Percentiles rank a stretch among this genome's conserved stretches.
Conservation (phyloP, 2,329 filamentous ascomycete species). For the Penicillium aurantiogriseum region DNA sequence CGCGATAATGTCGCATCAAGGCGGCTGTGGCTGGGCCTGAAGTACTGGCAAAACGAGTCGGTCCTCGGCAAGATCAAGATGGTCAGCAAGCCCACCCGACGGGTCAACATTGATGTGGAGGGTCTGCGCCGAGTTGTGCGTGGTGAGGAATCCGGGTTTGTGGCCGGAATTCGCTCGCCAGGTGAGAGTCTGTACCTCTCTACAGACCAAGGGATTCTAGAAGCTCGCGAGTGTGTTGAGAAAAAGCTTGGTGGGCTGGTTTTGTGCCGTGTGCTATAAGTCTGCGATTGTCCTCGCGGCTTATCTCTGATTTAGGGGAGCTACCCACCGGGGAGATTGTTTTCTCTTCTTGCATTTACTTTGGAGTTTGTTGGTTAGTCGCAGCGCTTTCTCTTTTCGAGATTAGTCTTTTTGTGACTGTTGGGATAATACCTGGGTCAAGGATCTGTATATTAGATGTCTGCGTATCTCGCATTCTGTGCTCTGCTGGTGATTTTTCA, state of each 20-base stretch:
- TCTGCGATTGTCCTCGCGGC: neutral
- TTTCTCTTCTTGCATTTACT: slow-evolving; percentile 34
- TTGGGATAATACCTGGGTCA: slow-evolving; percentile 33
- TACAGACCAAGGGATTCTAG: slow-evolving; percentile 75
- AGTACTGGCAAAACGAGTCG: slow-evolving; percentile 82
- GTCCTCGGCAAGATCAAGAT: slow-evolving; percentile 67
- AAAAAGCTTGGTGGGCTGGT: slow-evolving; percentile 77
- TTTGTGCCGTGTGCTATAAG: slow-evolving; percentile 65
- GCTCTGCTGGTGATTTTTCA: slow-evolving; percentile 18
- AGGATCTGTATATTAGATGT: slow-evolving; percentile 40
- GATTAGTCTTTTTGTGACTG: slow-evolving; percentile 32
- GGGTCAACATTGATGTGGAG: slow-evolving; percentile 63
- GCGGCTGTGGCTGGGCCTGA: slow-evolving; percentile 83
- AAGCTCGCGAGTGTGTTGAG: slow-evolving; percentile 77
- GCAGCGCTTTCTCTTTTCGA: slow-evolving; percentile 33
- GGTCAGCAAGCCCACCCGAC: slow-evolving; percentile 71
- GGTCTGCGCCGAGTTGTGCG: slow-evolving; percentile 65
- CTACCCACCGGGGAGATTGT: slow-evolving; percentile 17
- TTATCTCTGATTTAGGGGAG: slow-evolving; percentile 11
- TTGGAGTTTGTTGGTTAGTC: slow-evolving; percentile 40
- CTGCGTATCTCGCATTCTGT: slow-evolving; percentile 26
- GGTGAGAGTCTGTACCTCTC: slow-evolving; percentile 81
- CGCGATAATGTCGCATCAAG: slow-evolving; percentile 69
- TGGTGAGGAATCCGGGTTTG: slow-evolving; percentile 64
- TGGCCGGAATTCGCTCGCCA: slow-evolving; percentile 69